A percentile compares a stretch with the other conserved stretches of the same genome.
Evolutionary conservation across 768 basidiomycete genomes (phyloP).

Genomic region (Leucocoprinus birnbaumii): DNA sequence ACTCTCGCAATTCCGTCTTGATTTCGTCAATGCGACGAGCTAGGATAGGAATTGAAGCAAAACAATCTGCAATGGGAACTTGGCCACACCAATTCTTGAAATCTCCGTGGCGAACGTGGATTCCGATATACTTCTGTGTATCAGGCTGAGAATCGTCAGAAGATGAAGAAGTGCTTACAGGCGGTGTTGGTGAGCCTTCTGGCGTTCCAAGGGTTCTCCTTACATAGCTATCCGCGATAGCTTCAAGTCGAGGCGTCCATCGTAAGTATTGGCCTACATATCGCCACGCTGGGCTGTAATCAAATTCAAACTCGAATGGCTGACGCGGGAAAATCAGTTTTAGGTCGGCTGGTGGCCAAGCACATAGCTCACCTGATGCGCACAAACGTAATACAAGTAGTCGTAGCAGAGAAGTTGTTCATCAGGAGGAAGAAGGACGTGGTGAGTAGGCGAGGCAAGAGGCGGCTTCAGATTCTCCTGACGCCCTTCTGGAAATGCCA

Average conservation of each 20-base stretch:
- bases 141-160: background rate
- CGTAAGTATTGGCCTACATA: conserved; percentile 50
- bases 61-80: conserved; percentile 41
- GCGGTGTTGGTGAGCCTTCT: conserved; percentile 39
- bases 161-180: conserved; percentile 29
- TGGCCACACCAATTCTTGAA: conserved; percentile 46
- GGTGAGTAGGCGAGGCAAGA: conserved; percentile 34
- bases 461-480: conserved; percentile 35
- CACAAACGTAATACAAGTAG: conserved; percentile 48
- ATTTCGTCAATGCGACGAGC: conserved; percentile 56
- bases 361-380: conserved; percentile 36
- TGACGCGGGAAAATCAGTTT: conserved; percentile 18
- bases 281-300: conserved; percentile 59
- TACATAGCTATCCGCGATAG: conserved; percentile 42
- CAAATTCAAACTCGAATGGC: conserved; percentile 54
- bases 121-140: conserved; percentile 44
- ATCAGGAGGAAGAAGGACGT: conserved; percentile 45
- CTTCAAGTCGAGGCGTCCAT: conserved; percentile 41
- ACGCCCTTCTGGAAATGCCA: conserved; percentile 44
- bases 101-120: conserved; percentile 57
- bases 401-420: conserved; percentile 51
- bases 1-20: conserved; percentile 41
- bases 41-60: conserved; percentile 50
- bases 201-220: conserved; percentile 38
- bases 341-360: conserved; percentile 1